These are phyloP conservation scores for Aspergillus sp. DNA, from an alignment of 2,329 filamentous ascomycete genomes.

Conservation along the genomic window DNA sequence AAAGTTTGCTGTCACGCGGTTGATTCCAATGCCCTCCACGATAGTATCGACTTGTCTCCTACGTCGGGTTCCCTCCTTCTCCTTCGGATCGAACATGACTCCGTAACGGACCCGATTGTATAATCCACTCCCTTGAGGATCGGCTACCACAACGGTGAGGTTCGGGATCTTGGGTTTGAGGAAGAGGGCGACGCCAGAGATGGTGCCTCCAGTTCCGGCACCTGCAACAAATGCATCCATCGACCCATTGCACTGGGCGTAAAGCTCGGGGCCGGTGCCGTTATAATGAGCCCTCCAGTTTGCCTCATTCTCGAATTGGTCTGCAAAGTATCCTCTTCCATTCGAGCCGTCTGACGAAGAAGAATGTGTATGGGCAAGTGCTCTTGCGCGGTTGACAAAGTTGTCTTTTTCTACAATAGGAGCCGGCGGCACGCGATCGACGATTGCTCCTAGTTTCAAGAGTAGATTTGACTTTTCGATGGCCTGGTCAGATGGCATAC, in stretches of 20 bases:
- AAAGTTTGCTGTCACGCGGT: conserved; percentile 91
- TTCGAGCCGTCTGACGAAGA: conserved; percentile 41
- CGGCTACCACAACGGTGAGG: conserved; percentile 78
- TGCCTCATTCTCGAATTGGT: conserved; percentile 91
- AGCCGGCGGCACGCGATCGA: conserved; percentile 86
- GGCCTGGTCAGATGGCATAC: conserved; percentile 93
- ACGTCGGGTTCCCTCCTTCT: conserved; percentile 86
- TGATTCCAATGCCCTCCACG: conserved; percentile 95
- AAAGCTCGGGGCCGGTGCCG: conserved; percentile 89
- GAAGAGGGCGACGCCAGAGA: conserved; percentile 82
- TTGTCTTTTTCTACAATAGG: conserved; percentile 93
- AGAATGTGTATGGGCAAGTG: conserved; percentile 72
- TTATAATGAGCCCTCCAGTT: conserved; percentile 86
- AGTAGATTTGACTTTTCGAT: conserved; percentile 88
- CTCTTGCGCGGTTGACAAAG: conserved; percentile 89
- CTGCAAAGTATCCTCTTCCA: conserved; percentile 87
- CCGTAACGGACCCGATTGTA: conserved; percentile 92
- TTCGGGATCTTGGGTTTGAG: conserved; percentile 73
- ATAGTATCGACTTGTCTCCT: conserved; percentile 93
- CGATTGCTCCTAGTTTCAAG: conserved; percentile 85
- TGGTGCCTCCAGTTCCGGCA: conserved; percentile 91
- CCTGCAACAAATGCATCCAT: conserved; percentile 91
- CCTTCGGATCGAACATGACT: conserved; percentile 91
- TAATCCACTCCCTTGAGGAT: conserved; percentile 90
- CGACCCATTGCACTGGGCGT: conserved; percentile 71